These are phyloP conservation scores for Prinsepia uniflora DNA, from an alignment of 306 rosid genomes.

Conservation along the genomic window DNA sequence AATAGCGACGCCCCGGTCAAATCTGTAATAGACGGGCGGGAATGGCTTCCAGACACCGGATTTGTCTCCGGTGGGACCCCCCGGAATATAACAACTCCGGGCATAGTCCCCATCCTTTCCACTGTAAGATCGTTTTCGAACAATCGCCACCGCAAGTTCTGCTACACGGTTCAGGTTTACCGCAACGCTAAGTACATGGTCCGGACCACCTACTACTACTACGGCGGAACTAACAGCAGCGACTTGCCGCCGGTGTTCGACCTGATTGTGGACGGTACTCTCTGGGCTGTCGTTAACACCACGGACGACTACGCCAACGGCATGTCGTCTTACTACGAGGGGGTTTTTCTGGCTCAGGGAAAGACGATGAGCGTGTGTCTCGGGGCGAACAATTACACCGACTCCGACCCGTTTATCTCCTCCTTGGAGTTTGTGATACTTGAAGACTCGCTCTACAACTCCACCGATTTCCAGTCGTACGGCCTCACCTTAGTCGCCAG, in stretches of 20 bases:
- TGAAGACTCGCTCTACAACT: slow-evolving; percentile 54
- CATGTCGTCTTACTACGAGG: slow-evolving; percentile 51
- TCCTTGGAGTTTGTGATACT: slow-evolving; percentile 64
- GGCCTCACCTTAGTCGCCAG: slow-evolving; percentile 57
- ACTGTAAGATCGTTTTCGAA: slow-evolving; percentile 70
- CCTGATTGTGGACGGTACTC: slow-evolving; percentile 82
- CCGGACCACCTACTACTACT: slow-evolving; percentile 76
- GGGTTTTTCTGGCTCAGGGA: slow-evolving; percentile 60
- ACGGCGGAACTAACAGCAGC: slow-evolving; percentile 40
- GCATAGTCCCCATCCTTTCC: slow-evolving; percentile 30
- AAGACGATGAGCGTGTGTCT: slow-evolving; percentile 64
- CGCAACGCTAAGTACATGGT: slow-evolving; percentile 57
- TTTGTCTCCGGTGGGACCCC: slow-evolving; percentile 49
- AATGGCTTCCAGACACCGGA: slow-evolving; percentile 53
- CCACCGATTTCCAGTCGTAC: slow-evolving; percentile 50
- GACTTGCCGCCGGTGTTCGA: slow-evolving; percentile 75
- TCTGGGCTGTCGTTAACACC: slow-evolving; percentile 78
- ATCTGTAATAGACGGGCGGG: slow-evolving; percentile 32
- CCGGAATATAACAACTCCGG: slow-evolving; percentile 34
- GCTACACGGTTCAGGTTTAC: slow-evolving; percentile 51
- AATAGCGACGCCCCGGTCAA: slow-evolving; percentile 49
- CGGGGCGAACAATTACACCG: slow-evolving; percentile 59
- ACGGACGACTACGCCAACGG: slow-evolving; percentile 48
- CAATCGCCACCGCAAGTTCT: slow-evolving; percentile 40
- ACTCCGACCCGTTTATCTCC: slow-evolving; percentile 86